Base-by-base conservation (phyloP, 139 green algal species). In the Chlorella sp. region DNA sequence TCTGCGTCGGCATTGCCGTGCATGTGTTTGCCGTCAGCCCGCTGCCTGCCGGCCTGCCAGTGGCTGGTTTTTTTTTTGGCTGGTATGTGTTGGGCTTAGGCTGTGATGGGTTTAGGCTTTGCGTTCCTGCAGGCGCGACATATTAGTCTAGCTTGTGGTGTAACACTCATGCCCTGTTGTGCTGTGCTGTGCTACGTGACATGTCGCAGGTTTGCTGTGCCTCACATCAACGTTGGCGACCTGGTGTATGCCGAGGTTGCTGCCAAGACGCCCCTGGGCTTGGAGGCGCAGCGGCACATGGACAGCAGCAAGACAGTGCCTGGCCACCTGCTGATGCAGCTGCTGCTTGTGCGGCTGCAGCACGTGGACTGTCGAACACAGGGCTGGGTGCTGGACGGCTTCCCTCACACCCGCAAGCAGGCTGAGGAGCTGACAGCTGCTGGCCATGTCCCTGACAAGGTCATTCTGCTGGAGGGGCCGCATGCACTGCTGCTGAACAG, bases 331-430 rank as follows among this genome's bases (percentile, higher is more conserved):
- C 26, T 62, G 66, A 23, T 72, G 24, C 17, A 69, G 32, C 30
- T 89, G 70, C 67, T 89, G 27, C 5, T 31, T 3, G n/a, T 69
- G 36, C 80, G 78, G 10, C 76, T 93, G 67, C 27, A 59, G 10
- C 42, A 80, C 61, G 49, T 70, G 1, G 88, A 93, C 69, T 92
- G 85, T 66, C 31, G 75, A 29, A 55, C 74, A 6, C 51, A 63
- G 1, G 89, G 90, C 74, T 95, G 87, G 86, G 33, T 91, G 3
- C 76, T 95, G 49, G 90, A 95, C 68, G 90, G 88, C 72, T 93
- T 91, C 76, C 90, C 90, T 22, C 88, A 91, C 70, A 93, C 83
- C 0, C 29, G 60, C 1, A 42, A 73, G 23, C 83, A 92, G 73
- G 84, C 78, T 4, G 35, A 30, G 31, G 27, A 31, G 26, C 63